Percentiles rank a stretch among this genome's conserved stretches.
Evolutionary conservation across 345 rosid genomes (phyloP).

Genomic region (Lumnitzera racemosa): DNA sequence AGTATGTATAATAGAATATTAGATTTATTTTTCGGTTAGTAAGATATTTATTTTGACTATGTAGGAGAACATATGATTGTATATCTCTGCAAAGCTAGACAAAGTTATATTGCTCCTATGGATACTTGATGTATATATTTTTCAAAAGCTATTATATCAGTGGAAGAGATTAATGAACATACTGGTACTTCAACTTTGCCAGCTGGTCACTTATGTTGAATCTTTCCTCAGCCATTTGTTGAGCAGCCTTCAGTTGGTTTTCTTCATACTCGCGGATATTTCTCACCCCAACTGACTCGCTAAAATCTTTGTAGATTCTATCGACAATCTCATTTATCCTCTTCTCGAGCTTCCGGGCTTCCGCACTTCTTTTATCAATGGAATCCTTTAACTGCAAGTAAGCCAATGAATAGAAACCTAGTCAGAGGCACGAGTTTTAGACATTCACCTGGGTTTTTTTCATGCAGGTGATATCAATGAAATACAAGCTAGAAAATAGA

Average conservation of each 20-base stretch:
- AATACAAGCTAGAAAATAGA: constrained; percentile 1
- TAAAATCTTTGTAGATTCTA: constrained; percentile 63
- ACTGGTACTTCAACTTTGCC: constrained; percentile 94
- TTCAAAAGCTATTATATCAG: too few species aligned
- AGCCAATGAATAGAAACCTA: constrained; percentile 7
- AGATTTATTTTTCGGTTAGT: too few species aligned
- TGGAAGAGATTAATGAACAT: constrained; percentile 23
- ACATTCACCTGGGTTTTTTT: not conserved
- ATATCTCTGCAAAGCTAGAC: too few species aligned
- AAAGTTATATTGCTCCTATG: too few species aligned
- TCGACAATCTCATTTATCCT: constrained; percentile 89
- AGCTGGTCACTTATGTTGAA: constrained; percentile 85
- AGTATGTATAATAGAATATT: too few species aligned
- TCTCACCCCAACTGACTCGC: constrained; percentile 72
- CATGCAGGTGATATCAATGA: not conserved
- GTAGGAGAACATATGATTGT: too few species aligned
- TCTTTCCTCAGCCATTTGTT: constrained; percentile 84
- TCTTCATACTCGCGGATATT: constrained; percentile 97
- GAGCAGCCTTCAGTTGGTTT: constrained; percentile 87
- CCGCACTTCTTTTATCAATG: constrained; percentile 54
- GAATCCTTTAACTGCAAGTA: constrained; percentile 53
- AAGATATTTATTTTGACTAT: too few species aligned
- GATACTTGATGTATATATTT: too few species aligned
- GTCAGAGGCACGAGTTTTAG: not conserved
- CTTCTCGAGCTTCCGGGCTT: constrained; percentile 69